Evolutionary conservation across 805 yeast genomes (phyloP), one percentile per base, ranked within the genome.

Genomic region (Candida quercuum): DNA sequence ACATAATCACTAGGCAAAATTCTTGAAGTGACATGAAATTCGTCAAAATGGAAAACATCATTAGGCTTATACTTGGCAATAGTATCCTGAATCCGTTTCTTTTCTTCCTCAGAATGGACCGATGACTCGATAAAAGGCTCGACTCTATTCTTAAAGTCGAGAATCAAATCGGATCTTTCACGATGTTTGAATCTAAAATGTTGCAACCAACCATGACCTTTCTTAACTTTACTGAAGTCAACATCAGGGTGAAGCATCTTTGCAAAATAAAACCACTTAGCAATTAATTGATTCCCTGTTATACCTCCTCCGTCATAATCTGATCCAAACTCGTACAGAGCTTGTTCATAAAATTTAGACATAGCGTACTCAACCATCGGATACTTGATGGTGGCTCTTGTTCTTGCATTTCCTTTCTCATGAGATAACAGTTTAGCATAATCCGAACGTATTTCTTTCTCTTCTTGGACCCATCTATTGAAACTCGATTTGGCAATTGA

Each of bases 131-230:
- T 16, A 43, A 40, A 5, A 48, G 30, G 2, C 24, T 29, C 12
- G 44, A 49, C 5, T 39, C 22, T 17, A 48, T 37, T 38, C 37
- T 57, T 52, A 35, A 59, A 61, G 1, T 38, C 27, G 12, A 41
- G 35, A 7, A 64, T 63, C 15, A 58, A 38, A 5, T 56, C 54
- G 25, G 52, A 43, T 37, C 57, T 59, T 2, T 49, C 33, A 5
- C 51, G 35, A 41, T 59, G 55, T 28, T 57, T 49, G 33, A 51
- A 53, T 36, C 61, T 65, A 51, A 66, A 66, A 43, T 63, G 63
- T 31, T 62, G 61, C 6, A 66, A 38, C 71, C 71, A 67, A 1
- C 71, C 72, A 41, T 63, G 67, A 59, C 40, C 60, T 60, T 8
- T 38, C 41, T 23, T 39, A 40, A 11, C 19, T 4, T 23, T 21